Evolutionary conservation across 805 yeast genomes (phyloP).

Genomic region (Metschnikowia chrysomelidarum): DNA sequence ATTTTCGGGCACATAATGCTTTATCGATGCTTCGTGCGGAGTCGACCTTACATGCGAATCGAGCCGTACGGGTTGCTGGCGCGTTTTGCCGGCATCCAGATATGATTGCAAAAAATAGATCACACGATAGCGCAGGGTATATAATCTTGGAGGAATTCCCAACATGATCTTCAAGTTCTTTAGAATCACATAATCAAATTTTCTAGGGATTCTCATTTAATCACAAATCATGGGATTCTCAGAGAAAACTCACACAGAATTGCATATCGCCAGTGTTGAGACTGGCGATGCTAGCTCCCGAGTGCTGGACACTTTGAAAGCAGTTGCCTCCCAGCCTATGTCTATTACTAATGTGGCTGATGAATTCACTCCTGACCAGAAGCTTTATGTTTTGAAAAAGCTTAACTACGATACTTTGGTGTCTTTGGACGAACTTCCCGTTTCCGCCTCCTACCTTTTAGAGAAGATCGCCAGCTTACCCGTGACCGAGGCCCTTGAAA

Average conservation of each 20-base stretch:
- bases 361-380: constrained; percentile 26
- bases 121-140: no score
- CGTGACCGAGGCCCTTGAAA: constrained; percentile 37
- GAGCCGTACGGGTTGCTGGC: no score
- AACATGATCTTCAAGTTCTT: no score
- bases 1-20: no score
- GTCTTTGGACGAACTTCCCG: constrained; percentile 33
- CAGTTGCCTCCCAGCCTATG: constrained; percentile 25
- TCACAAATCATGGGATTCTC: constrained; percentile 1
- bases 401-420: constrained; percentile 26
- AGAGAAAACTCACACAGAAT: constrained; percentile 3
- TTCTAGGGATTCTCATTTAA: no score
- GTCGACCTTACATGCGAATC: no score
- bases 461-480: constrained; percentile 36
- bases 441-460: constrained; percentile 38
- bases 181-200: no score
- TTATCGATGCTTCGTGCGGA: no score
- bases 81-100: no score
- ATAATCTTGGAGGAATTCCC: constrained; percentile 24
- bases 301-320: constrained; percentile 14
- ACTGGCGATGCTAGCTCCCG: constrained; percentile 6
- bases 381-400: constrained; percentile 27
- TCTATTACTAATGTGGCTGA: constrained; percentile 27
- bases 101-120: no score
- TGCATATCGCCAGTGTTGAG: constrained; percentile 2